phyloP scores from a whole-genome alignment of 208 protist species.

The Acanthamoeba lenticulata region DNA sequence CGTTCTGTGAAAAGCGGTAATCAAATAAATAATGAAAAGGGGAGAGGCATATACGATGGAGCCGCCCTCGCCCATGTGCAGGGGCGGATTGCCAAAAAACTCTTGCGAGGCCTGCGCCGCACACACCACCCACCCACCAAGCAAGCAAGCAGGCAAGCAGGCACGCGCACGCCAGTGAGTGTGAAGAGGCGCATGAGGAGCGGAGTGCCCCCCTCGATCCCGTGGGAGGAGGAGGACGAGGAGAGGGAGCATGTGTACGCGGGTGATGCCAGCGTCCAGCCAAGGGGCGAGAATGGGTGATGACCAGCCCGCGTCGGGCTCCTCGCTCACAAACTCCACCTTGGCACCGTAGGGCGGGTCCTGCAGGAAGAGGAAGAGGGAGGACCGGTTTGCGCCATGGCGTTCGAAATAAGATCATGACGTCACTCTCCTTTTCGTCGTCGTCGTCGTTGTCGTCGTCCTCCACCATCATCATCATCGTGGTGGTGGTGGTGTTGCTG shows the following conservation, averaged over 20 bases:
- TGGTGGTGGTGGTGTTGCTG: neutral
- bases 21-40: neutral
- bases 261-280: neutral
- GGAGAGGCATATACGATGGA: neutral
- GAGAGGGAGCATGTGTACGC: neutral
- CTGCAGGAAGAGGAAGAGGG: neutral
- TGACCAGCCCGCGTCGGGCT: neutral
- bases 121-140: neutral
- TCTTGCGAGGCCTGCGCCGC: neutral
- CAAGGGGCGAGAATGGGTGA: neutral
- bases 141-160: neutral
- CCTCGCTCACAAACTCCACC: neutral
- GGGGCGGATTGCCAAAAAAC: slow-evolving; percentile 32
- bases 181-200: too few relatives aligned
- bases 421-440: too few relatives aligned
- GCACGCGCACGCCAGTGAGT: neutral
- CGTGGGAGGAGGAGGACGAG: neutral
- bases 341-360: slow-evolving; percentile 40
- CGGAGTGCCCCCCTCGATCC: neutral
- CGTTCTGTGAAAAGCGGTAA: neutral
- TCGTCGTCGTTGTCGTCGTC: too few relatives aligned
- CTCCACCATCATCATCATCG: too few relatives aligned
- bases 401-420: too few relatives aligned
- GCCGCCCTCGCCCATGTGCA: slow-evolving; percentile 49
- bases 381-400: neutral